These are phyloP conservation scores for Filosporella fistucella DNA, from an alignment of 495 filamentous ascomycete genomes.

Conservation along the genomic window DNA sequence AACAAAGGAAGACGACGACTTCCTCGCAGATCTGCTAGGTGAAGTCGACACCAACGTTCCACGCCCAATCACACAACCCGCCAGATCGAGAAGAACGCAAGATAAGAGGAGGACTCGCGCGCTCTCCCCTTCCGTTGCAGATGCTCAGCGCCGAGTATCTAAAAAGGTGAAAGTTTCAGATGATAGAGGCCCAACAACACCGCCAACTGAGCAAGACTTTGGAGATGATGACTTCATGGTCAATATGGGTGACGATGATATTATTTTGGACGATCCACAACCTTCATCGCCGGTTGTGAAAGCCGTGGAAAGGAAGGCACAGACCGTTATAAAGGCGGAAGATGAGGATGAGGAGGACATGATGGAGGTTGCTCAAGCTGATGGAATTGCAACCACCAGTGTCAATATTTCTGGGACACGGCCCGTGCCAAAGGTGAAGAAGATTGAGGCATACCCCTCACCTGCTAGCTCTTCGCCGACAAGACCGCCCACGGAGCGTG, in stretches of 20 bases:
- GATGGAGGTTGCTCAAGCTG: constrained; percentile 76
- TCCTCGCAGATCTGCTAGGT: constrained; percentile 77
- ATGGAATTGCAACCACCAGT: constrained; percentile 59
- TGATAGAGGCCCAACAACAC: constrained; percentile 34
- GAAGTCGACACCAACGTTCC: constrained; percentile 83
- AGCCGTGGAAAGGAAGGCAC: constrained; percentile 68
- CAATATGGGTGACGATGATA: constrained; percentile 50
- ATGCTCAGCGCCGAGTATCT: constrained; percentile 32
- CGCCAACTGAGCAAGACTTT: constrained; percentile 36
- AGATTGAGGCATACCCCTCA: constrained; percentile 55
- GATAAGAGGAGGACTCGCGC: constrained; percentile 73
- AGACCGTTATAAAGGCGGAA: constrained; percentile 53
- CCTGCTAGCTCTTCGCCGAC: constrained; percentile 74
- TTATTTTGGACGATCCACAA: constrained; percentile 77
- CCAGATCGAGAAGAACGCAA: constrained; percentile 64
- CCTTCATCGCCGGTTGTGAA: constrained; percentile 87
- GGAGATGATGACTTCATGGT: constrained; percentile 49
- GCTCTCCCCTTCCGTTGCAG: constrained; percentile 65
- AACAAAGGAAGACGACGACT: constrained; percentile 83
- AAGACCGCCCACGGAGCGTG: constrained; percentile 46
- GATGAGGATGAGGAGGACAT: constrained; percentile 71
- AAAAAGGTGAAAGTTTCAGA: constrained; percentile 49
- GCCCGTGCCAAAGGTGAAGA: constrained; percentile 70
- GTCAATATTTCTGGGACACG: constrained; percentile 86
- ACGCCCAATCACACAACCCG: constrained; percentile 47